Evolutionary conservation across 2,329 filamentous ascomycete genomes (phyloP), one percentile per base, ranked within the genome.

Genomic region (Pyrenophora graminea): DNA sequence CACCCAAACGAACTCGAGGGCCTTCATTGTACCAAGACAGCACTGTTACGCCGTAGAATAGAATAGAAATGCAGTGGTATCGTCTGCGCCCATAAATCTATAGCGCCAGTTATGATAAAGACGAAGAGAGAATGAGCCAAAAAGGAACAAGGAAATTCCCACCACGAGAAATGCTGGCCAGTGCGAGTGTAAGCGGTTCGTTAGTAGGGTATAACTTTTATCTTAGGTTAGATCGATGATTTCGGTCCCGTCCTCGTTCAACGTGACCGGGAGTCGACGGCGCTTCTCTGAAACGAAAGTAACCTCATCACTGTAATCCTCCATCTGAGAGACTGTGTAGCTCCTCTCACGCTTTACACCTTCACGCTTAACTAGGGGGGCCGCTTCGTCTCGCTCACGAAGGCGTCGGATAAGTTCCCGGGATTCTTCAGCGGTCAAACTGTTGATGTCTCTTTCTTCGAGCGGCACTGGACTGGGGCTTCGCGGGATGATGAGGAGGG

Each of bases 401-500:
- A 56, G 59, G 9, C 55, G 51, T 5, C 25, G 48, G 18, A 68
- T 15, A 6, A 64, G 51, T 39, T 66, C 57, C 4, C 56, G 53
- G 30, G 60, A 55, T 25, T 62, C 63, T 6, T 63, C 53, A 2
- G 33, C n/a, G 2, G 21, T 55, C 4, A 65, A 38, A 0, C 43
- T 45, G 3, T 61, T 37, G 3, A 59, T 6, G 18, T 61, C 53
- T 34, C 57, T 45, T 4, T 62, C 52, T 12, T 64, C 55, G 1
- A 62, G 48, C 0, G 56, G 61, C 1, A 58, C 37, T 1, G 68
- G 71, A 9, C 53, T 65, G 1, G 66, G 67, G 1, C 48, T 62
- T 9, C 66, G 61, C 3, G 62, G 64, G 13, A 76, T 64, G 30
- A 76, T 54, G 4, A 64, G 36, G 2, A 75, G 61, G 1, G 64